These are phyloP conservation scores for Nigrospora sphaerica DNA, from an alignment of 2,329 filamentous ascomycete species.

Conservation along the genomic window DNA sequence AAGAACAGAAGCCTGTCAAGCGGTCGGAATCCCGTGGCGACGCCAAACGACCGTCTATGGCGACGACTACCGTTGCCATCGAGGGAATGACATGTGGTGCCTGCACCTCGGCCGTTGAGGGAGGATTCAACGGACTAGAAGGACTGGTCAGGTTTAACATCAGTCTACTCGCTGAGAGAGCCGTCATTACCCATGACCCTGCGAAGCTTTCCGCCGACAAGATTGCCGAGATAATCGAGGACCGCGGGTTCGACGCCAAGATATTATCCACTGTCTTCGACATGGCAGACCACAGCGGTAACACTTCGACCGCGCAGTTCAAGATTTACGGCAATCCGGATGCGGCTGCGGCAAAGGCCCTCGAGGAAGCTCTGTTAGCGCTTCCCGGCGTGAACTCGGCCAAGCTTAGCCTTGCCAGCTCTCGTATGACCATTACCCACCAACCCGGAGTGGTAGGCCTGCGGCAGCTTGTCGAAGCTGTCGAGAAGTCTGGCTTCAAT, in stretches of 20 bases:
- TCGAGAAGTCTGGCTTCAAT: slow-evolving; percentile 81
- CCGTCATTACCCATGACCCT: slow-evolving; percentile 78
- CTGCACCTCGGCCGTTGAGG: slow-evolving; percentile 86
- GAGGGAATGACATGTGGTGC: slow-evolving; percentile 98
- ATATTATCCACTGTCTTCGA: slow-evolving; percentile 71
- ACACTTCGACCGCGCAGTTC: slow-evolving; percentile 61
- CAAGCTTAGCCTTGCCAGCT: slow-evolving; percentile 65
- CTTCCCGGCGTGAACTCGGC: slow-evolving; percentile 69
- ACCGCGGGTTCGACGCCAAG: slow-evolving; percentile 79
- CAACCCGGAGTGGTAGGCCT: slow-evolving; percentile 68
- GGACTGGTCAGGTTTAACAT: slow-evolving; percentile 90
- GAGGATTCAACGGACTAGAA: slow-evolving; percentile 68
- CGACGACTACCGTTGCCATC: slow-evolving; percentile 79
- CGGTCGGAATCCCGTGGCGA: slow-evolving; percentile 20
- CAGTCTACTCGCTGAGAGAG: slow-evolving; percentile 85
- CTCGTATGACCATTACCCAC: slow-evolving; percentile 67
- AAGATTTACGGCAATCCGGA: slow-evolving; percentile 78
- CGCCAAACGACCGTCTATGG: slow-evolving; percentile 33
- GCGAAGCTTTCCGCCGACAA: slow-evolving; percentile 62
- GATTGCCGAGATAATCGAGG: slow-evolving; percentile 79
- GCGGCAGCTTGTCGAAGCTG: slow-evolving; percentile 70
- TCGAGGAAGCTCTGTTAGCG: slow-evolving; percentile 62
- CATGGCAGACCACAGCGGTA: slow-evolving; percentile 42
- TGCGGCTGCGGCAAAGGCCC: slow-evolving; percentile 59
- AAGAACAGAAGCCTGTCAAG: slow-evolving; percentile 33